Evolutionary conservation across 2,329 filamentous ascomycete species (phyloP).

Genomic region (Penicillium freii): DNA sequence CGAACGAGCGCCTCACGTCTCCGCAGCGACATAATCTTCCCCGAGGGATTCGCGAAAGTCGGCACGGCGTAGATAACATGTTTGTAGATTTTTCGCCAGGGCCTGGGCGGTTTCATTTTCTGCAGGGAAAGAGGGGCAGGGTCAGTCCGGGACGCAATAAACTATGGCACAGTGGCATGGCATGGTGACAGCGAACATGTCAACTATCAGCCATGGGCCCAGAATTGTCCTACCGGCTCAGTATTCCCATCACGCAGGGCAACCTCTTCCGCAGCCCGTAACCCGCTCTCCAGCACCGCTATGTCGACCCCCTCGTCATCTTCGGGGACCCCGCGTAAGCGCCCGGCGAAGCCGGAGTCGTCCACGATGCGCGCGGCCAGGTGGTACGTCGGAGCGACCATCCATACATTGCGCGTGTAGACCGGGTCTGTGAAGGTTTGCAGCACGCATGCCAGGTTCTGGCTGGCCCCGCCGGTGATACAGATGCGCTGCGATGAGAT

Average conservation of each 20-base stretch:
- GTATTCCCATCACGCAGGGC: conserved; percentile 40
- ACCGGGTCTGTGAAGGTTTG: conserved; percentile 76
- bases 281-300: conserved; percentile 53
- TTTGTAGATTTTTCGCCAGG: conserved; percentile 74
- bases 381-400: conserved; percentile 79
- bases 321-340: conserved; percentile 69
- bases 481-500: conserved; percentile 63
- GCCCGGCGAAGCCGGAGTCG: conserved; percentile 70
- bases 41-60: conserved; percentile 84
- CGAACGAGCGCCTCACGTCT: conserved; percentile 67
- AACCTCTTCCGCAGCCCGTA: conserved; percentile 51
- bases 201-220: neutral
- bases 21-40: conserved; percentile 71
- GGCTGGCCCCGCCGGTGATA: conserved; percentile 81
- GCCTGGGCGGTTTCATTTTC: conserved; percentile 57
- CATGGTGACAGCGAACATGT: neutral
- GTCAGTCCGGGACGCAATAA: conserved; percentile 4
- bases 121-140: conserved; percentile 23
- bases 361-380: conserved; percentile 83
- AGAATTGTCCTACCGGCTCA: conserved; percentile 42
- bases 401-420: conserved; percentile 73
- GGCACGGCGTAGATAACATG: conserved; percentile 88
- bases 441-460: conserved; percentile 74
- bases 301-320: conserved; percentile 76
- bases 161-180: conserved; percentile 4